Conservation (phyloP, 83 land plant genomes). For the Picea mariana region DNA sequence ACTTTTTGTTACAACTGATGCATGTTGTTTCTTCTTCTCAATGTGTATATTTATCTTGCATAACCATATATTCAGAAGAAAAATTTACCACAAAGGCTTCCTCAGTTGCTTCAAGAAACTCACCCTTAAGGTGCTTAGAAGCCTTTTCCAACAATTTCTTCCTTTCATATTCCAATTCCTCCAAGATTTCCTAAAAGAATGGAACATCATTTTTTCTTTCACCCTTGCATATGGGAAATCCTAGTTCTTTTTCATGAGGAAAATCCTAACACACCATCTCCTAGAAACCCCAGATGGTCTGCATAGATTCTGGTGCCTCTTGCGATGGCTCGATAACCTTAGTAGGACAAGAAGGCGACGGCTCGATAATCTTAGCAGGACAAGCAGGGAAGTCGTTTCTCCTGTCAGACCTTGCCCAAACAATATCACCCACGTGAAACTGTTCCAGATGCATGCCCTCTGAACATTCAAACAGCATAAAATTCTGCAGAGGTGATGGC, state of each 20-base stretch:
- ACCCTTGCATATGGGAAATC: slow-evolving; percentile 48
- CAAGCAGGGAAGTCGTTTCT: not conserved
- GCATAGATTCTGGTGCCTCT: slow-evolving; percentile 37
- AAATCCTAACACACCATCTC: slow-evolving; percentile 47
- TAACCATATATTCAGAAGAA: too few species aligned
- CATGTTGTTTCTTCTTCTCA: not conserved
- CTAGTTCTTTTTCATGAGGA: slow-evolving; percentile 20
- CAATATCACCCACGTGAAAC: not conserved
- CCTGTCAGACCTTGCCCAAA: not conserved
- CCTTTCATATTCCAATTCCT: slow-evolving; percentile 3
- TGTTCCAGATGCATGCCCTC: not conserved
- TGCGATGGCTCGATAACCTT: slow-evolving; percentile 37
- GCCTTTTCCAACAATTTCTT: not conserved
- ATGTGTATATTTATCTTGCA: not conserved
- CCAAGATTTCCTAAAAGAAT: slow-evolving; percentile 22
- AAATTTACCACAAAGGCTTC: too few species aligned
- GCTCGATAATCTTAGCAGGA: not conserved
- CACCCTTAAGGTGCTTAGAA: slow-evolving; percentile 40
- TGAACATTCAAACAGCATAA: not conserved
- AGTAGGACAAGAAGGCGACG: slow-evolving; percentile 39
- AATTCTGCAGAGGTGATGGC: too few species aligned
- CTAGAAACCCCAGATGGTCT: slow-evolving; percentile 20
- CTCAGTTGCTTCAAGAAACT: slow-evolving; percentile 63
- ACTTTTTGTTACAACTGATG: not conserved
- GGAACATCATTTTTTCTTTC: slow-evolving; percentile 40